Evolutionary conservation across 768 basidiomycete species (phyloP), one percentile per base, ranked within the genome.

Genomic region (Candolleomyces eurysporus): DNA sequence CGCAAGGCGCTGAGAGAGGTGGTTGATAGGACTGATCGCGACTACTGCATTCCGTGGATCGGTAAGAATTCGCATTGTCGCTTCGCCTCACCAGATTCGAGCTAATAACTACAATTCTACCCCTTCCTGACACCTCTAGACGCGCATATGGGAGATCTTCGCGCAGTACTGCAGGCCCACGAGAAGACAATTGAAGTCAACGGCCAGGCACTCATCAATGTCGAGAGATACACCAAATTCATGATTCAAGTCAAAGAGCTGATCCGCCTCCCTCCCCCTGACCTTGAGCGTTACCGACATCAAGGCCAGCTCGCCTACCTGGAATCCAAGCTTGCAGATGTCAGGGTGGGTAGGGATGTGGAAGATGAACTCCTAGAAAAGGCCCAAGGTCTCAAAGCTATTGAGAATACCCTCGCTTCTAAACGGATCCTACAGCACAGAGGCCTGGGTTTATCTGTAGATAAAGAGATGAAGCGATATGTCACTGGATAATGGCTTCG

Each of bases 11-110:
- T 81, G 32, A 64, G 68, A 46, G 66, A 72, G 36, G 60, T 66
- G 4, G 49, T 56, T 0, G 69, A 68, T 31, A 50, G 68, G 4
- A 60, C 69, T 32, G 62, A 71, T 51, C 63, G 57, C 16, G 64
- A 70, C 56, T 62, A 54, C 3, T 75, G 75, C 58, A 68, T 81
- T 40, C 80, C 80, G 3, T 81, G 78, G 78, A 68, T 81, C 59
- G 74, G 79, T 75, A 51, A 65, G 68, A 26, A 4, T 26, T 26
- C 26, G 2, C 26, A 4, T 26, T 63, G 65, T 66, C 54, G 26
- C 26, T 26, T 26, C 26, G 26, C 26, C 26, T 26, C 26, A 26
- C 26, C 26, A 26, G 26, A 26, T 26, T 26, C 4, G 26, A 36
- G 36, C 36, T 36, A 5, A 36, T 36, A 2, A 26, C 26, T 26